Conservation (phyloP, 2,329 filamentous ascomycete genomes). For the Xylariaceae sp. region DNA sequence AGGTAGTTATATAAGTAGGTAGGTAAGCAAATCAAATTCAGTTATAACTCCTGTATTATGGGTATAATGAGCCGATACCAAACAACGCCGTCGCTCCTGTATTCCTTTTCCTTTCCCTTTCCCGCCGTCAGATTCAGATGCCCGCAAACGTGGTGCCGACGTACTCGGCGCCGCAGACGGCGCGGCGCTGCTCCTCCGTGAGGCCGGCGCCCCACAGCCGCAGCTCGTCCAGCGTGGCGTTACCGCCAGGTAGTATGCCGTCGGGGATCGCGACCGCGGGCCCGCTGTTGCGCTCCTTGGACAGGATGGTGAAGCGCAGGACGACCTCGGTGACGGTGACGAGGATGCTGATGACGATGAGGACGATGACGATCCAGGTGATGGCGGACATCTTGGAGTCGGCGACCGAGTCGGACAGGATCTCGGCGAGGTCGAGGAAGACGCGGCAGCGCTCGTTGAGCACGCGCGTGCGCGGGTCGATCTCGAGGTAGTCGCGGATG, state of each 20-base stretch:
- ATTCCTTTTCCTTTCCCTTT: not conserved
- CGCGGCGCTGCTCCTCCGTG: slow-evolving; percentile 19
- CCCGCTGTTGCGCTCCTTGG: slow-evolving; percentile 29
- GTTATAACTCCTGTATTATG: not conserved
- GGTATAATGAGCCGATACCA: not conserved
- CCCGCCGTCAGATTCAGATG: slow-evolving; percentile 12
- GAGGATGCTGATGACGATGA: slow-evolving; percentile 84
- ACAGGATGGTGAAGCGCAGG: slow-evolving; percentile 72
- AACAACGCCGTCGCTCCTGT: not conserved
- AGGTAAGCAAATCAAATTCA: too few species aligned
- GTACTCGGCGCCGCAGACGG: slow-evolving; percentile 22
- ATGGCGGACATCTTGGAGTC: slow-evolving; percentile 94
- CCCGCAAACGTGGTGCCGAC: slow-evolving; percentile 20
- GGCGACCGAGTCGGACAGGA: slow-evolving; percentile 83
- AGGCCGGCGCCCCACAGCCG: slow-evolving; percentile 21
- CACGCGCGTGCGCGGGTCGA: slow-evolving; percentile 90
- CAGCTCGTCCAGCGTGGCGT: slow-evolving; percentile 23
- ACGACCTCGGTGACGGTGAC: slow-evolving; percentile 88
- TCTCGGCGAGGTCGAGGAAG: slow-evolving; percentile 92
- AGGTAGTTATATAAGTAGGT: too few species aligned
- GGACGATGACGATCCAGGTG: slow-evolving; percentile 95
- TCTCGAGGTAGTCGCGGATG: slow-evolving; percentile 94
- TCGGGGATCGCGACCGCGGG: slow-evolving; percentile 4
- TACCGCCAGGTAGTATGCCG: slow-evolving; percentile 15
- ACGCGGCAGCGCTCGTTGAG: slow-evolving; percentile 95